Evolutionary conservation across 2,329 filamentous ascomycete species (phyloP).

Genomic region (Fusarium annulatum): DNA sequence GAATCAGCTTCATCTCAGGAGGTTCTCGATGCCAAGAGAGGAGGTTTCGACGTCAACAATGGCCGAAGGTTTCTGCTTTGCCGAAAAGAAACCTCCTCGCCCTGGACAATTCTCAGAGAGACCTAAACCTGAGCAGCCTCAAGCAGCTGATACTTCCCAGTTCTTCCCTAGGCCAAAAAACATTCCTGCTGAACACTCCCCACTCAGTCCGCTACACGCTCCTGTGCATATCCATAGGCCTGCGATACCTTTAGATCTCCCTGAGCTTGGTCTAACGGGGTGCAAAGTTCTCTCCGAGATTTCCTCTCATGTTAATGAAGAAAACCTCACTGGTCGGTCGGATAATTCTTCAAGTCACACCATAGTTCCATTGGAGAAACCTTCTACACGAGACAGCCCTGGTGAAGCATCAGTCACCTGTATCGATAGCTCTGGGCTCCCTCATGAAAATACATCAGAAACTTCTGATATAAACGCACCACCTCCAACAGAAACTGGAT

Average conservation of each 20-base stretch:
- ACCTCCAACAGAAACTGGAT: background rate
- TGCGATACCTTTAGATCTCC: conserved; percentile 26
- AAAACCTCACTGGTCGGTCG: background rate
- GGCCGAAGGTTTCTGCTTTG: conserved; percentile 40
- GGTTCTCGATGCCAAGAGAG: conserved; percentile 25
- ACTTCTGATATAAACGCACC: background rate
- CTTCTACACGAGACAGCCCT: background rate
- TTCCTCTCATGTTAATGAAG: background rate
- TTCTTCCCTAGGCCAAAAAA: background rate
- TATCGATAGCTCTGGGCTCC: background rate
- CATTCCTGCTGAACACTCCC: background rate
- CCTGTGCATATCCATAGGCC: background rate
- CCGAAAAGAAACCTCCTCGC: conserved; percentile 30
- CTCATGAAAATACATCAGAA: background rate
- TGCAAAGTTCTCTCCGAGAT: background rate
- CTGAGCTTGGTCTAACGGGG: conserved; percentile 26
- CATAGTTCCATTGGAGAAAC: background rate
- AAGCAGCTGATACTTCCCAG: background rate
- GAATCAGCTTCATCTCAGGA: conserved; percentile 6
- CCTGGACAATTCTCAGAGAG: conserved; percentile 39
- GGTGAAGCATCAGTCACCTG: background rate
- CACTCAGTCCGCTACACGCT: background rate
- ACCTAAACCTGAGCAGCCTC: conserved; percentile 23
- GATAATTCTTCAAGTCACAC: background rate
- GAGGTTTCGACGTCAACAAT: conserved; percentile 39